A percentile compares a stretch with the other conserved stretches of the same genome.
Conservation (phyloP, 179 eudicot genomes). For the Beta lomatogona region DNA sequence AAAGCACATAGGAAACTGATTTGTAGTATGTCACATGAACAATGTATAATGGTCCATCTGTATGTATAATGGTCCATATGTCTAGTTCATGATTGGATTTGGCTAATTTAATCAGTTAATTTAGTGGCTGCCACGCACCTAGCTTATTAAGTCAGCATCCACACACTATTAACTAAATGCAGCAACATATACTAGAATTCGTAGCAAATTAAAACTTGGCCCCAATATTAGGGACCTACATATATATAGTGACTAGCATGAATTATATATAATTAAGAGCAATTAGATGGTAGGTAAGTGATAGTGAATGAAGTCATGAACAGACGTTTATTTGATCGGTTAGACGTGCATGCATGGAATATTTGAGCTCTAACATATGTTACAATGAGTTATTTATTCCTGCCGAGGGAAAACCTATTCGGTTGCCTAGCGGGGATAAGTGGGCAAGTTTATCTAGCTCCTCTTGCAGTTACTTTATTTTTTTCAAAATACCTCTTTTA, state of each 20-base stretch:
- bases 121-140: not conserved
- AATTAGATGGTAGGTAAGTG: not conserved
- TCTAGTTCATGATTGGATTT: conserved; percentile 13
- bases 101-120: not conserved
- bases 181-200: not conserved
- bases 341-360: not conserved
- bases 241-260: not conserved
- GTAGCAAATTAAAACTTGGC: conserved; percentile 3
- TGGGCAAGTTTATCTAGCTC: no score
- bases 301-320: conserved; percentile 6
- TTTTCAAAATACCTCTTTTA: no score
- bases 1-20: not conserved
- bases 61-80: not conserved
- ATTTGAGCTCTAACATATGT: no score
- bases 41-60: not conserved
- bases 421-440: no score
- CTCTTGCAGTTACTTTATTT: no score
- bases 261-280: not conserved
- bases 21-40: not conserved
- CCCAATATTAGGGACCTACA: conserved; percentile 14
- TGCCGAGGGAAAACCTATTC: no score
- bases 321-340: not conserved
- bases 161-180: conserved; percentile 2
- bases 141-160: conserved; percentile 13
- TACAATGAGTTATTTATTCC: no score